Evolutionary conservation across 2,329 filamentous ascomycete genomes (phyloP).

Genomic region (Cytospora piceicola): DNA sequence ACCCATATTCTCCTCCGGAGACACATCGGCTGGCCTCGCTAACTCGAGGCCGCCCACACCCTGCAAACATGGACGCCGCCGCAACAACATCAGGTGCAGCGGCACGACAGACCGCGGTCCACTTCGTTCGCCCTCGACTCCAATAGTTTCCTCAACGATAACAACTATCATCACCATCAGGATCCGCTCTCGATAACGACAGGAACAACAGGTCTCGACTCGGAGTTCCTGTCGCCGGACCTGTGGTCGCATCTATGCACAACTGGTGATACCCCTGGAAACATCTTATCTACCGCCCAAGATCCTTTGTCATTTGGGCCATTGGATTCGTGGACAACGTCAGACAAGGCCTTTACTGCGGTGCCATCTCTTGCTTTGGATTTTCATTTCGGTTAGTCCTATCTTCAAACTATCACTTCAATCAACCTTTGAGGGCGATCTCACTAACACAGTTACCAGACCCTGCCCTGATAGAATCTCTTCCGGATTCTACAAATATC

Average conservation of each 20-base stretch:
- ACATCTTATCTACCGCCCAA: constrained; percentile 16
- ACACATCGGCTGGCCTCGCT: constrained; percentile 36
- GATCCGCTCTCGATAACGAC: constrained; percentile 15
- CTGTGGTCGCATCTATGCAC: constrained; percentile 16
- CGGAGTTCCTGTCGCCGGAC: constrained; percentile 22
- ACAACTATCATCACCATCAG: constrained; percentile 2
- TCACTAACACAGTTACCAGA: constrained; percentile 15
- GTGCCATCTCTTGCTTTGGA: constrained; percentile 23
- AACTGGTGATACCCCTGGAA: constrained; percentile 11
- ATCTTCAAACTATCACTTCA: too few species aligned
- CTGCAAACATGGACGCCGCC: constrained; percentile 39
- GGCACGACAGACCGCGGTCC: constrained; percentile 31
- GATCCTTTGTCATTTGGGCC: constrained; percentile 28
- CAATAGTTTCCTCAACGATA: constrained; percentile 23
- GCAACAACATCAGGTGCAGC: constrained; percentile 32
- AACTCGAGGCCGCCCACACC: constrained; percentile 36
- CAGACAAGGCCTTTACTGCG: constrained; percentile 21
- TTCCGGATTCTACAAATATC: constrained; percentile 26
- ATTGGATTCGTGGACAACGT: constrained; percentile 17
- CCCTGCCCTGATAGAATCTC: constrained; percentile 29
- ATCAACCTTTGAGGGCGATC: too few species aligned
- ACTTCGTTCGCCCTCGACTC: constrained; percentile 33
- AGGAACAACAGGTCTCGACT: constrained; percentile 14
- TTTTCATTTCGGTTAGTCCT: constrained; percentile 24
- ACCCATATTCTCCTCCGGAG: constrained; percentile 11